Percentiles rank a stretch among this genome's conserved stretches.
Evolutionary conservation across 2,329 filamentous ascomycete genomes (phyloP).

Genomic region (Neopestalotiopsis sp.): DNA sequence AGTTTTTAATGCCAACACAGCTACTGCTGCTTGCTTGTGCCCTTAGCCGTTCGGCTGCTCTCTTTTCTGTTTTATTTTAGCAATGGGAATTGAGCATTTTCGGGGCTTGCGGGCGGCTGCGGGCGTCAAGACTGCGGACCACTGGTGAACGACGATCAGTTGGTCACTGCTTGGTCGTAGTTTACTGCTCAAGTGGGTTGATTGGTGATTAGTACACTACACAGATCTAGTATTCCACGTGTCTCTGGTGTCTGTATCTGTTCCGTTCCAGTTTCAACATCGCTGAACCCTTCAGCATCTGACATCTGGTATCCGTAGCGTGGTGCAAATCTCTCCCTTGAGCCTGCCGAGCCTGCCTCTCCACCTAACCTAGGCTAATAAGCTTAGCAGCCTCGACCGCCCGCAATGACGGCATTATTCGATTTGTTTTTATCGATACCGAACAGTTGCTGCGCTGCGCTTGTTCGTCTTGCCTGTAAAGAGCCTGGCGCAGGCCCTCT

Average conservation of each 20-base stretch:
- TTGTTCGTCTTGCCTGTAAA: neutral
- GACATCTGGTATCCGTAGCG: neutral
- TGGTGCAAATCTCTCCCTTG: neutral
- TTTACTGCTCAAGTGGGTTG: too few relatives aligned
- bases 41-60: neutral
- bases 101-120: neutral
- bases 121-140: neutral
- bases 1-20: neutral
- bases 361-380: neutral
- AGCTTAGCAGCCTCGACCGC: neutral
- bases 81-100: neutral
- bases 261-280: too few relatives aligned
- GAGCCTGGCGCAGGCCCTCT: neutral
- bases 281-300: neutral
- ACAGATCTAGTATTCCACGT: too few relatives aligned
- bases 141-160: neutral
- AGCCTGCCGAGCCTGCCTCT: neutral
- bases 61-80: neutral
- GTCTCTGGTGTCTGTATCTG: too few relatives aligned
- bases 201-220: too few relatives aligned
- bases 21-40: neutral
- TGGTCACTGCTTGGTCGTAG: too few relatives aligned
- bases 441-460: neutral
- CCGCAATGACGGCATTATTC: slow-evolving; percentile 11
- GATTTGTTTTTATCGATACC: slow-evolving; percentile 4